A percentile compares a stretch with the other conserved stretches of the same genome.
These are phyloP conservation scores for Galerina marginata DNA, from an alignment of 768 basidiomycete genomes.

Conservation along the genomic window DNA sequence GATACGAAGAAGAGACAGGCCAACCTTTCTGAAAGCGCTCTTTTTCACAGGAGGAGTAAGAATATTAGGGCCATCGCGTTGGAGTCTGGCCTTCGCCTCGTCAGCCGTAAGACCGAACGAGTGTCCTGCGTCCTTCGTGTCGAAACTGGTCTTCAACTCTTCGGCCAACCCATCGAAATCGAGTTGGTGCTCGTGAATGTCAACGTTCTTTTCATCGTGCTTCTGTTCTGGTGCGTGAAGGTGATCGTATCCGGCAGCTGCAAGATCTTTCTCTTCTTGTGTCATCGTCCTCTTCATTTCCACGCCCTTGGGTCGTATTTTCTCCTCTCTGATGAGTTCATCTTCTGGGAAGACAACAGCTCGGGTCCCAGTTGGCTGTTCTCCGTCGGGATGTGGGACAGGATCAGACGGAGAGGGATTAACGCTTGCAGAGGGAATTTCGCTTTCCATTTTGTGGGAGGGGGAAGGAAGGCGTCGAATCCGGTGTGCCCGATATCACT, in stretches of 20 bases:
- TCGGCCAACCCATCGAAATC: conserved; percentile 45
- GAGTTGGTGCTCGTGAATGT: conserved; percentile 62
- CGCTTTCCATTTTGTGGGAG: conserved; percentile 27
- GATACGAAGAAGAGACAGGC: conserved; percentile 6
- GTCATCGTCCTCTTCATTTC: conserved; percentile 69
- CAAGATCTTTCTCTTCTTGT: conserved; percentile 69
- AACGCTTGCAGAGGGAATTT: conserved; percentile 21
- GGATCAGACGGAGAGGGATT: conserved; percentile 20
- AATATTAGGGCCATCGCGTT: conserved; percentile 62
- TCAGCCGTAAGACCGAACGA: conserved; percentile 56
- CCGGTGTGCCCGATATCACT: conserved; percentile 10
- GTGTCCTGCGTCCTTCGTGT: conserved; percentile 54
- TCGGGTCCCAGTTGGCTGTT: conserved; percentile 39
- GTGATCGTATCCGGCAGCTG: conserved; percentile 72
- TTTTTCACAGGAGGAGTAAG: conserved; percentile 73
- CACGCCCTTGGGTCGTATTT: conserved; percentile 54
- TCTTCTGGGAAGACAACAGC: conserved; percentile 58
- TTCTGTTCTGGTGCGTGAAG: conserved; percentile 48
- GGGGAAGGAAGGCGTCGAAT: conserved; percentile 9
- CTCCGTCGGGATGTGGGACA: conserved; percentile 33
- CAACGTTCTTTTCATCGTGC: conserved; percentile 47
- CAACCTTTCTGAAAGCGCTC: conserved; percentile 66
- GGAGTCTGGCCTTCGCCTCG: conserved; percentile 60
- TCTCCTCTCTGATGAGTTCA: conserved; percentile 43
- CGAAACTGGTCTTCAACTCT: conserved; percentile 53